Base-by-base conservation (phyloP, 108 stramenopile genomes). In the Schizochytrium sp. region DNA sequence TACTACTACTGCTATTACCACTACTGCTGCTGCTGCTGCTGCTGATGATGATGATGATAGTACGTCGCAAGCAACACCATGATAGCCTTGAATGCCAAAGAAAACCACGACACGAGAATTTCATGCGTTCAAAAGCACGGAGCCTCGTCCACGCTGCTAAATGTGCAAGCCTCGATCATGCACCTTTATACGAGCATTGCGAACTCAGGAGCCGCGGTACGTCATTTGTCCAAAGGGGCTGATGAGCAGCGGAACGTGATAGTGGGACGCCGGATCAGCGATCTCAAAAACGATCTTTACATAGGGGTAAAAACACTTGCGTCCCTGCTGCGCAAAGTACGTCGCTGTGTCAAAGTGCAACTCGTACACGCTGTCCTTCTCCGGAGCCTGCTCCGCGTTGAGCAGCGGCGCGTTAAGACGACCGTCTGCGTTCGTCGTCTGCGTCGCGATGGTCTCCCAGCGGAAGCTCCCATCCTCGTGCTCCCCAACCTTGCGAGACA, bases 211-310 rank as follows among this genome's bases (percentile, higher is more conserved):
- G 44, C 89, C 89, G 14, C 89, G 87, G 63, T 90, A 90, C 4
- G 89, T 90, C 25, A 47, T 83, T 16, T 90, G 60, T 8, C 89
- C 89, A 44, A 45, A 90, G 21, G 89, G 89, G 87, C 87, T 87
- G 43, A 90, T 60, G 48, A 90, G 87, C 12, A 90, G 89, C 58
- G 89, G 89, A 16, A 90, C 87, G 87, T 90, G 89, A 23, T 90
- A 76, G 59, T 90, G 89, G 12, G 28, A 10, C 19, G 57, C n/a
- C 29, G 69, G 63, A 25, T 90, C 89, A 8, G 16, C 72, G 25
- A 90, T 90, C 55, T 76, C 58, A 25, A 90, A 90, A n/a, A 90
- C 87, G n/a, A 90, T 59, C 60, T 90, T 76, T 34, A 90, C 89
- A 16, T 72, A 69, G 6, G 89, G 89, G 63, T 90, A 90, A 25